A percentile compares a stretch with the other conserved stretches of the same genome.
These are phyloP conservation scores for Diplodia intermedia DNA, from an alignment of 2,329 filamentous ascomycete species.

Conservation along the genomic window DNA sequence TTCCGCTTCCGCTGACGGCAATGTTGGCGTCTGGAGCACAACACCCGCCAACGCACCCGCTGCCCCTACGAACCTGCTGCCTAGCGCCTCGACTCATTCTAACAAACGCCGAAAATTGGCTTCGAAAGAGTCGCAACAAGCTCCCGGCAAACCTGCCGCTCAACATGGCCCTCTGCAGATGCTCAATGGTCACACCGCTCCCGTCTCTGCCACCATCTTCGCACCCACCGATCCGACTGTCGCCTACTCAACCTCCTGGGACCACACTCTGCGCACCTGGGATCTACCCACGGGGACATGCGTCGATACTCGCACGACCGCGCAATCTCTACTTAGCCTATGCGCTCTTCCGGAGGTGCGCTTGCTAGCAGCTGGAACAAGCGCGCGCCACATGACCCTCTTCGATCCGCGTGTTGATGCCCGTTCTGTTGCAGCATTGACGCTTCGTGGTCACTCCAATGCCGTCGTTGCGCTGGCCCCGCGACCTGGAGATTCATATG, in stretches of 20 bases:
- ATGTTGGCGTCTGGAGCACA: conserved; percentile 86
- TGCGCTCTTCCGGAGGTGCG: conserved; percentile 72
- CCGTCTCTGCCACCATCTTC: conserved; percentile 82
- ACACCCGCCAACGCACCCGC: conserved; percentile 77
- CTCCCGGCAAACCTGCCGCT: conserved; percentile 64
- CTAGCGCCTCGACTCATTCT: conserved; percentile 66
- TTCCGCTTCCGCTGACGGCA: conserved; percentile 83
- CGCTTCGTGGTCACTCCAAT: conserved; percentile 88
- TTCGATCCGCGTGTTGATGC: conserved; percentile 86
- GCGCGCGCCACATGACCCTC: conserved; percentile 87
- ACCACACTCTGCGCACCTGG: conserved; percentile 89
- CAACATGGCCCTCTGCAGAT: conserved; percentile 82
- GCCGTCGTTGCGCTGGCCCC: conserved; percentile 65
- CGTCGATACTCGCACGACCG: conserved; percentile 82
- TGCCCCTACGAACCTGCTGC: conserved; percentile 72
- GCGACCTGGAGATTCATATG: conserved; percentile 74
- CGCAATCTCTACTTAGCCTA: conserved; percentile 82
- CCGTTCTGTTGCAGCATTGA: conserved; percentile 80
- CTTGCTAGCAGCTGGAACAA: conserved; percentile 76
- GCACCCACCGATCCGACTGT: conserved; percentile 84
- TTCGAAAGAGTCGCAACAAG: conserved; percentile 62
- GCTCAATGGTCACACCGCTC: conserved; percentile 72
- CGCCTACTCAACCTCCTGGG: conserved; percentile 88
- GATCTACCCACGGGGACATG: conserved; percentile 82
- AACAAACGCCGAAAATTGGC: conserved; percentile 78